Conservation (phyloP, 1,284 basidiomycete species). For the Ceratobasidium papillatum region DNA sequence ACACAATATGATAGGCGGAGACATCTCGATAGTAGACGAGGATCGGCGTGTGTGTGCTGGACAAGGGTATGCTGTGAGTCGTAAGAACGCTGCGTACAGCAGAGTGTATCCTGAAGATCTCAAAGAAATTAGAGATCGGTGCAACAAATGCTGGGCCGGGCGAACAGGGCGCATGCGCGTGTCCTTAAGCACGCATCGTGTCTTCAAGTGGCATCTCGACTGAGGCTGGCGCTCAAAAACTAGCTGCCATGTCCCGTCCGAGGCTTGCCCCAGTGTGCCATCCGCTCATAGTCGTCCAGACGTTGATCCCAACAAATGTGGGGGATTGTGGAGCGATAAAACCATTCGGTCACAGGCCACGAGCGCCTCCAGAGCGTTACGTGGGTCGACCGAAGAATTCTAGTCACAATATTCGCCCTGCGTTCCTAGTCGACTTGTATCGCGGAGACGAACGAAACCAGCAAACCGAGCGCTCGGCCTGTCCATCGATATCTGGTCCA, state of each 20-base stretch:
- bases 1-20: conserved; percentile 29
- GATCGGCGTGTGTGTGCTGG: neutral
- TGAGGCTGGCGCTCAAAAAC: conserved; percentile 8
- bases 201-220: conserved; percentile 22
- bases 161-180: conserved; percentile 8
- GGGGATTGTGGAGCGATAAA: conserved; percentile 16
- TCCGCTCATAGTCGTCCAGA: neutral
- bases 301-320: conserved; percentile 6
- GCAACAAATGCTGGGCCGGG: neutral
- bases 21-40: conserved; percentile 19
- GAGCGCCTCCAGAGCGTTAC: neutral
- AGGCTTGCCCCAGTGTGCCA: conserved; percentile 12
- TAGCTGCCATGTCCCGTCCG: conserved; percentile 10
- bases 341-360: neutral
- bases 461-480: neutral
- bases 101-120: neutral
- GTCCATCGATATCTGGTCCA: conserved; percentile 4
- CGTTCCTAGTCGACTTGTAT: neutral
- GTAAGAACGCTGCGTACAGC: neutral
- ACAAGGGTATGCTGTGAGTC: neutral
- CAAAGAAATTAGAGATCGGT: neutral
- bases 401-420: neutral
- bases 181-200: conserved; percentile 19
- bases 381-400: neutral
- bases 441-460: neutral